Evolutionary conservation across 768 basidiomycete genomes (phyloP).

Genomic region (Gloeophyllum trabeum): DNA sequence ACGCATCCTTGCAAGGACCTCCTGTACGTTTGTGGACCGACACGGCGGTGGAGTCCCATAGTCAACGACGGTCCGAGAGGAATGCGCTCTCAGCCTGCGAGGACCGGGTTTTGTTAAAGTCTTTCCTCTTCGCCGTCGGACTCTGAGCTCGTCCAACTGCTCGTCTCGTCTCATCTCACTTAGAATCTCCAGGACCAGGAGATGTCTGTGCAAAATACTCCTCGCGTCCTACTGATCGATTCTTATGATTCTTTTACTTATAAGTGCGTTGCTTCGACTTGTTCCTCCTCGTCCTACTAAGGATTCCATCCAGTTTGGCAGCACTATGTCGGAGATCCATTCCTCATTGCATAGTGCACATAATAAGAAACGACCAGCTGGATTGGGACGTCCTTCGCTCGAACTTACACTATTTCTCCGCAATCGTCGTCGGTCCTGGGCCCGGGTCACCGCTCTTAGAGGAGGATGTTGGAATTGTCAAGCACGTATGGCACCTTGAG

Average conservation of each 20-base stretch:
- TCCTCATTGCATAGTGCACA: slow-evolving; percentile 48
- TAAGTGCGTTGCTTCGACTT: slow-evolving; percentile 47
- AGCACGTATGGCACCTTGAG: slow-evolving; percentile 56
- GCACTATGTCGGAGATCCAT: slow-evolving; percentile 55
- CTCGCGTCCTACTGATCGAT: slow-evolving; percentile 61
- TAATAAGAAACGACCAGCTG: slow-evolving; percentile 65
- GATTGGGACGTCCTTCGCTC: slow-evolving; percentile 37
- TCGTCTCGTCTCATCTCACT: too few relatives aligned
- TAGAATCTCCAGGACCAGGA: too few relatives aligned
- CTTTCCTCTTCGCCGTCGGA: too few relatives aligned
- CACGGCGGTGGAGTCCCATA: too few relatives aligned
- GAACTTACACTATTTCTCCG: slow-evolving; percentile 49
- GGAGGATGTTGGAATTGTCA: slow-evolving; percentile 58
- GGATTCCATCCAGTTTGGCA: slow-evolving; percentile 42
- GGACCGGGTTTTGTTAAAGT: too few relatives aligned
- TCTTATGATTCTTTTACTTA: slow-evolving; percentile 86
- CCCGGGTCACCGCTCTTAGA: slow-evolving; percentile 63
- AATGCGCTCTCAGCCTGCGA: too few relatives aligned
- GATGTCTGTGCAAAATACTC: too few relatives aligned
- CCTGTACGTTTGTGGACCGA: too few relatives aligned
- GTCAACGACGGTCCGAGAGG: too few relatives aligned
- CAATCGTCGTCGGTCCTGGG: slow-evolving; percentile 67
- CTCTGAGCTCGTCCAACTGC: too few relatives aligned
- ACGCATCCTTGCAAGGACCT: too few relatives aligned
- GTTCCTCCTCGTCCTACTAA: not conserved